A percentile compares a stretch with the other conserved stretches of the same genome.
phyloP scores from a whole-genome alignment of 2,329 filamentous ascomycete species.

The Aspergillus fumigatiaffinis region DNA sequence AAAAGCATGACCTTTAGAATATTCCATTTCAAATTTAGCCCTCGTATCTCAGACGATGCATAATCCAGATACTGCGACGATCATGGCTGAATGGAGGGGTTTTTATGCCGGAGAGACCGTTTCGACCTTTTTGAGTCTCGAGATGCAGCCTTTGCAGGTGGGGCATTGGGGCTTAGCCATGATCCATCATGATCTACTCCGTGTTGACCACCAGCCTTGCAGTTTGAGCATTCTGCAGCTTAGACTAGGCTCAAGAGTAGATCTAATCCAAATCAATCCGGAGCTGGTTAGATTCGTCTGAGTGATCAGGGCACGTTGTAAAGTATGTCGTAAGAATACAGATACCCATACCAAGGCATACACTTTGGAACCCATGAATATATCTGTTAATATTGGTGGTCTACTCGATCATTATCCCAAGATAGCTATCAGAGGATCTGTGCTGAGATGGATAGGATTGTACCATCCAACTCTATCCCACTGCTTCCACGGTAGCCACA shows the following conservation, averaged over 20 bases:
- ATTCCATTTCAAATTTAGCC: neutral
- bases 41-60: neutral
- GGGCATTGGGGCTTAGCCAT: slow-evolving; percentile 32
- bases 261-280: neutral
- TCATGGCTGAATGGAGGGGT: neutral
- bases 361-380: neutral
- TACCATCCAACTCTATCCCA: too few species aligned
- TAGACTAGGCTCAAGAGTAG: neutral
- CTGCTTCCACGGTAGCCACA: too few species aligned
- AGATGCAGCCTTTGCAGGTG: slow-evolving; percentile 8
- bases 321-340: neutral
- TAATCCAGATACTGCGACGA: neutral
- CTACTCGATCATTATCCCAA: neutral
- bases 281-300: neutral
- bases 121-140: neutral
- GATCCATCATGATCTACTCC: slow-evolving; percentile 11
- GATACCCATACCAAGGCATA: neutral
- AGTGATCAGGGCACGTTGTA: neutral
- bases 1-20: neutral
- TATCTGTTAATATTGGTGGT: neutral
- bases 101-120: neutral
- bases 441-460: too few species aligned
- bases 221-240: neutral
- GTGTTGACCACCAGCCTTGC: neutral
- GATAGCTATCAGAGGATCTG: neutral